Percentiles rank a stretch among this genome's conserved stretches.
Evolutionary conservation across 2,329 filamentous ascomycete genomes (phyloP).

Genomic region (Scytalidium sp.): DNA sequence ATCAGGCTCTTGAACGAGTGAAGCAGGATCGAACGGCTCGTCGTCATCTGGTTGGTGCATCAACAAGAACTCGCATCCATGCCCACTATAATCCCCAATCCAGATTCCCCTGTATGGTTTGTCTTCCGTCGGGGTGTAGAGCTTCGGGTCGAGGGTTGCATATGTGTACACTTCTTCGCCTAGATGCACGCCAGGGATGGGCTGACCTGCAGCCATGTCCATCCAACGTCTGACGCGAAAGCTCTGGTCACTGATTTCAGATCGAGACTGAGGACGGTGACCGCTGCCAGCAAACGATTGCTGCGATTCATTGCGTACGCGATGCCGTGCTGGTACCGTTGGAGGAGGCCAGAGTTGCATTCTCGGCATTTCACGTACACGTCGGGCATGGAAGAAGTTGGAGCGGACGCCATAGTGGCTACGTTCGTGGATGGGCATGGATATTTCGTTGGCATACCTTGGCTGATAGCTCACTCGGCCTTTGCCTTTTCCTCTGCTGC

Average conservation of each 20-base stretch:
- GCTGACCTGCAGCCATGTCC: constrained; percentile 50
- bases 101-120: constrained; percentile 85
- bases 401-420: constrained; percentile 52
- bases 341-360: constrained; percentile 73
- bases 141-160: constrained; percentile 65
- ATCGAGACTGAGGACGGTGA: constrained; percentile 47
- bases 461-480: constrained; percentile 22
- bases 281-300: constrained; percentile 36
- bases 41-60: constrained; percentile 70
- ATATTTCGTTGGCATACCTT: constrained; percentile 42
- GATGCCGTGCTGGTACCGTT: constrained; percentile 56
- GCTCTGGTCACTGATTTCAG: constrained; percentile 63
- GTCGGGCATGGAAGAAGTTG: constrained; percentile 64
- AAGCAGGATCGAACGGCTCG: constrained; percentile 32
- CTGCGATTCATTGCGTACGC: constrained; percentile 46
- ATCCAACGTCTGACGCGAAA: constrained; percentile 79
- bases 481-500: constrained; percentile 15
- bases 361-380: constrained; percentile 37
- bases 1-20: constrained; percentile 33
- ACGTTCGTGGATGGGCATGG: constrained; percentile 47
- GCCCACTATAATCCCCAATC: constrained; percentile 76
- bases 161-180: constrained; percentile 60
- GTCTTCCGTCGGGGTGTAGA: constrained; percentile 77
- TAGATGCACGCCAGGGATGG: constrained; percentile 42
- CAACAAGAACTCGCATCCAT: constrained; percentile 86